Conservation (phyloP, 106 monocot species). For the Cymbidium sinense region DNA sequence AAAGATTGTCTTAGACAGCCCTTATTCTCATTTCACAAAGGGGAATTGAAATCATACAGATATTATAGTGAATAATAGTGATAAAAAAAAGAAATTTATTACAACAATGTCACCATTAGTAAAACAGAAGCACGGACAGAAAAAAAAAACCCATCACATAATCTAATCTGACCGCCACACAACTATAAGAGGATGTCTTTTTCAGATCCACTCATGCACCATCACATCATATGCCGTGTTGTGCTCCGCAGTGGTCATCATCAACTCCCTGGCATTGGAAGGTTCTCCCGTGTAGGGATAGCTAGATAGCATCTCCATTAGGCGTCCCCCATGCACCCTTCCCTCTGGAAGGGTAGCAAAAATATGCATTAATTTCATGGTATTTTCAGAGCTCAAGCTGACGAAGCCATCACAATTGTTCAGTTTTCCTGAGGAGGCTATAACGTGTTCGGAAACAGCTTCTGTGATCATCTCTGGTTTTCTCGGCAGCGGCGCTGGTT, state of each 20-base stretch:
- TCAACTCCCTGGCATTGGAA: not conserved
- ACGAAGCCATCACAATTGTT: not conserved
- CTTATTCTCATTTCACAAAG: conserved; percentile 6
- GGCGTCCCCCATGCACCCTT: conserved; percentile 16
- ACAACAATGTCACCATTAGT: not conserved
- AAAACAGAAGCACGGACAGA: conserved; percentile 3
- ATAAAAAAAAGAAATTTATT: not conserved
- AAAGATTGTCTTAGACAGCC: not conserved
- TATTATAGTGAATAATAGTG: not conserved
- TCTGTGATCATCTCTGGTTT: conserved; percentile 17
- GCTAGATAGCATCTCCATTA: conserved; percentile 10
- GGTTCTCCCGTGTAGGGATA: not conserved
- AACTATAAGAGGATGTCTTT: not conserved
- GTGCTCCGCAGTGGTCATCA: not conserved
- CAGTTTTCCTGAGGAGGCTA: not conserved
- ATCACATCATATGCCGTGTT: not conserved
- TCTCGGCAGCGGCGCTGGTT: not conserved
- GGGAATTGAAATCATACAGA: not conserved
- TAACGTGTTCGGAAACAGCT: not conserved
- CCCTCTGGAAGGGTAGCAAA: conserved; percentile 26
- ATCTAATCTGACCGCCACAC: not conserved
- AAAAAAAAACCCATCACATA: too few species aligned
- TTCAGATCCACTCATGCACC: conserved; percentile 9
- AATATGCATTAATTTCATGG: conserved; percentile 14
- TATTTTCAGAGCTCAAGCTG: conserved; percentile 2